A percentile compares a stretch with the other conserved stretches of the same genome.
Evolutionary conservation across 1,139 yeast genomes (phyloP).

Genomic region (Kodamaea anthophila): DNA sequence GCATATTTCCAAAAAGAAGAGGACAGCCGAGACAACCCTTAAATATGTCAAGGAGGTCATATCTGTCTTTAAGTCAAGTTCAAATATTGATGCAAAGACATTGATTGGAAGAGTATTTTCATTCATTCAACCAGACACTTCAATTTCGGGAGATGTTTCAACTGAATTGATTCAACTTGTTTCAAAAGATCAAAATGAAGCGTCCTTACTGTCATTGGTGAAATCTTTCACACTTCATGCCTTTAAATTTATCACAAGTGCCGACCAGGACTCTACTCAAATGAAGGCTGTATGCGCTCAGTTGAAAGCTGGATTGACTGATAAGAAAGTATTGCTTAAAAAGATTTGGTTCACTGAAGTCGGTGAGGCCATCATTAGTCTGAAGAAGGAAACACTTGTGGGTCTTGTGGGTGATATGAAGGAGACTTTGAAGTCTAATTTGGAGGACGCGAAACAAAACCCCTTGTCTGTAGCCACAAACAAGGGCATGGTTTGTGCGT

Average conservation of each 20-base stretch:
- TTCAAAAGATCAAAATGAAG: slow-evolving; percentile 72
- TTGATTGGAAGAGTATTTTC: slow-evolving; percentile 15
- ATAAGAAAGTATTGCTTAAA: slow-evolving; percentile 56
- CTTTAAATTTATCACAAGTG: slow-evolving; percentile 12
- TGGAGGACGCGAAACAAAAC: slow-evolving; percentile 38
- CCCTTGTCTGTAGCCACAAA: slow-evolving; percentile 47
- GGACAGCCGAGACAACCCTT: slow-evolving; percentile 13
- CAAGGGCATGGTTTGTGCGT: slow-evolving; percentile 46
- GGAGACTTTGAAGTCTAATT: slow-evolving; percentile 23
- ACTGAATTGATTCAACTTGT: slow-evolving; percentile 45
- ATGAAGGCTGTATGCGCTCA: slow-evolving; percentile 19
- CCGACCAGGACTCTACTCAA: slow-evolving; percentile 10
- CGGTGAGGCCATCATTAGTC: slow-evolving; percentile 23
- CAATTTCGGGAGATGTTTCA: slow-evolving; percentile 26
- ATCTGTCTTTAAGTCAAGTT: slow-evolving; percentile 51
- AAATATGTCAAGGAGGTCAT: slow-evolving; percentile 45
- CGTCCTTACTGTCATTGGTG: slow-evolving; percentile 47
- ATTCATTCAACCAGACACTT: slow-evolving; percentile 7
- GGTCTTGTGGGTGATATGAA: slow-evolving; percentile 2
- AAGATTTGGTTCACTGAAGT: slow-evolving; percentile 62
- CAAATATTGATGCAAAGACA: slow-evolving; percentile 64
- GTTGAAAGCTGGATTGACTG: slow-evolving; percentile 54
- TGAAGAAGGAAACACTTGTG: slow-evolving; percentile 1
- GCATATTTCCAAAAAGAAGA: slow-evolving; percentile 16
- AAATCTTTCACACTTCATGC: slow-evolving; percentile 44